Percentiles rank a stretch among this genome's conserved stretches.
phyloP scores from a whole-genome alignment of 257 asterid species.

The Dorcoceras hygrometricum region DNA sequence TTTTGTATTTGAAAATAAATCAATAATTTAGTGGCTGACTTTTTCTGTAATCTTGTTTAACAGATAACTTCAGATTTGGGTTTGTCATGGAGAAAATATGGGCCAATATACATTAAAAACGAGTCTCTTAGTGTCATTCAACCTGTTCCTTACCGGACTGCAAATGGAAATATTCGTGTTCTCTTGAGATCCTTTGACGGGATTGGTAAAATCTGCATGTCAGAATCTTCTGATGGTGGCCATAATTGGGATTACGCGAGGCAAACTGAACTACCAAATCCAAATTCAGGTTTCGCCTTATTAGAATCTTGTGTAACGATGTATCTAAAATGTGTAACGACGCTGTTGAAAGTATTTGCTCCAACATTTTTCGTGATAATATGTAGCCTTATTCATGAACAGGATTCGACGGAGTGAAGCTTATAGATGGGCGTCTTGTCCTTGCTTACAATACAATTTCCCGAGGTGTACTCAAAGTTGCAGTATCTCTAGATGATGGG shows the following conservation, averaged over 20 bases:
- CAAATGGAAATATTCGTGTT: conserved; percentile 65
- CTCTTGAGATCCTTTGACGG: conserved; percentile 72
- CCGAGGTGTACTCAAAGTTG: conserved; percentile 79
- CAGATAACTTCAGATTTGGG: conserved; percentile 86
- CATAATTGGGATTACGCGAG: conserved; percentile 80
- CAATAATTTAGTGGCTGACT: not conserved
- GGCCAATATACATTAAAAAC: conserved; percentile 69
- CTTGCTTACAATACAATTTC: conserved; percentile 81
- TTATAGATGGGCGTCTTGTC: conserved; percentile 70
- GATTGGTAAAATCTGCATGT: conserved; percentile 66
- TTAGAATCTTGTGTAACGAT: not conserved
- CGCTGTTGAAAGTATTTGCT: not conserved
- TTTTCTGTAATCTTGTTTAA: conserved; percentile 16
- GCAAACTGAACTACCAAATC: conserved; percentile 80
- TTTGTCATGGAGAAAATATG: conserved; percentile 76
- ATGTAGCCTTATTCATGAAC: conserved; percentile 6
- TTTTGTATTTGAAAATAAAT: conserved; percentile 5
- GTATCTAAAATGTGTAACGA: not conserved
- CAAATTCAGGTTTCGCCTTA: conserved; percentile 70
- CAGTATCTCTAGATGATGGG: conserved; percentile 74
- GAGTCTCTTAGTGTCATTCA: conserved; percentile 79
- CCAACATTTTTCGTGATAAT: not conserved
- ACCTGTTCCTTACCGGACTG: conserved; percentile 85
- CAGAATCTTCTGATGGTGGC: conserved; percentile 85
- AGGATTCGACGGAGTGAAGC: conserved; percentile 95